Conservation (phyloP, 2,329 filamentous ascomycete genomes). For the Nemania sp. region DNA sequence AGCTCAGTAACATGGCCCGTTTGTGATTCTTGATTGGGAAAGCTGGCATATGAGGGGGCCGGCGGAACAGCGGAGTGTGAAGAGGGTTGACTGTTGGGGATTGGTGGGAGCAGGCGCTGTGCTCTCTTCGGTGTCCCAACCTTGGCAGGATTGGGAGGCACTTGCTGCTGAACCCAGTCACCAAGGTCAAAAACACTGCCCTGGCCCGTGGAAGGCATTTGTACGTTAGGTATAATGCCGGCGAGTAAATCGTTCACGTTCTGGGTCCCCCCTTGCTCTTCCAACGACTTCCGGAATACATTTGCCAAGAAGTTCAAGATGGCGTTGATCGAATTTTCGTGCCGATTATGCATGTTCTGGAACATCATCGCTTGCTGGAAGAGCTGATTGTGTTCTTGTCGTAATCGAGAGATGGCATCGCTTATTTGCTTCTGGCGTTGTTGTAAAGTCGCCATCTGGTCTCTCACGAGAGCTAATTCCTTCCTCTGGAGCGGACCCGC, state of each 20-base stretch:
- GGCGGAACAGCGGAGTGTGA: constrained; percentile 37
- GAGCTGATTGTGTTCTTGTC: constrained; percentile 83
- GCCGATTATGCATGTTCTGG: constrained; percentile 89
- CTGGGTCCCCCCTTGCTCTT: constrained; percentile 75
- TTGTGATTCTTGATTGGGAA: constrained; percentile 43
- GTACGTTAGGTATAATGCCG: constrained; percentile 66
- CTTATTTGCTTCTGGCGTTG: constrained; percentile 87
- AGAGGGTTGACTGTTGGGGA: constrained; percentile 46
- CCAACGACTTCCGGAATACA: constrained; percentile 90
- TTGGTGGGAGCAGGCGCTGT: constrained; percentile 58
- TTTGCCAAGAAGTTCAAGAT: constrained; percentile 96
- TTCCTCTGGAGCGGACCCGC: constrained; percentile 62
- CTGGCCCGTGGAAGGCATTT: constrained; percentile 51
- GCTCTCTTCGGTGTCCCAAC: constrained; percentile 54
- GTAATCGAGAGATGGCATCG: constrained; percentile 76
- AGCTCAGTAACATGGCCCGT: constrained; percentile 65
- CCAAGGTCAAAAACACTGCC: constrained; percentile 65
- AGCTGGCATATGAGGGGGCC: constrained; percentile 36
- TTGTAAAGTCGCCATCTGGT: constrained; percentile 79
- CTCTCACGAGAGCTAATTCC: constrained; percentile 75
- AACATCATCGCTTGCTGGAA: constrained; percentile 88
- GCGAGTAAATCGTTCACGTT: constrained; percentile 85
- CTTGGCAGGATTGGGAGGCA: constrained; percentile 42
- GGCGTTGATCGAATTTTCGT: constrained; percentile 98
- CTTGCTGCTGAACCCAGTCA: constrained; percentile 57